These are phyloP conservation scores for Cercophora samala DNA, from an alignment of 495 filamentous ascomycete genomes.

Conservation along the genomic window DNA sequence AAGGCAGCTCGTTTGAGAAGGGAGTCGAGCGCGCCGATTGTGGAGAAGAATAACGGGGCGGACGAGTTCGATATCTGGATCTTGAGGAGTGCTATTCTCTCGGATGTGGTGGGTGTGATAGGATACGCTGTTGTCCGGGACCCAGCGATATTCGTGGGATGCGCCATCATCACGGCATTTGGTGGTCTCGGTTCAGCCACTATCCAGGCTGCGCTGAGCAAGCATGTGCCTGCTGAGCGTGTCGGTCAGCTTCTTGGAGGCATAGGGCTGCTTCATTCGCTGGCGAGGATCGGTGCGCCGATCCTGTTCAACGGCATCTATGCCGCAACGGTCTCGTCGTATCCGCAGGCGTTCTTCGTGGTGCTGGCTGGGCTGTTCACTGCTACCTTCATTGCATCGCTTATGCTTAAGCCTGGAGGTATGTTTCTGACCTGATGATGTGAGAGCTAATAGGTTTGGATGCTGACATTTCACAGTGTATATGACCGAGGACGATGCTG, in stretches of 20 bases:
- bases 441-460: not conserved
- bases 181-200: constrained; percentile 84
- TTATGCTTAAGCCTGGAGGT: constrained; percentile 72
- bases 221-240: constrained; percentile 78
- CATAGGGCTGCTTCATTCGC: constrained; percentile 76
- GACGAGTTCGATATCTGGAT: constrained; percentile 74
- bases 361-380: constrained; percentile 64
- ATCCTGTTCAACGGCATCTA: constrained; percentile 83
- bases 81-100: constrained; percentile 70
- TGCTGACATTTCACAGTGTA: constrained; percentile 26
- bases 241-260: constrained; percentile 85
- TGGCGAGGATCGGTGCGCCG: constrained; percentile 75
- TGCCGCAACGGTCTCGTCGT: constrained; percentile 70
- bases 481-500: constrained; percentile 23
- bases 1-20: constrained; percentile 33
- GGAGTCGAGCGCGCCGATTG: constrained; percentile 29
- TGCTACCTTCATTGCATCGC: constrained; percentile 60
- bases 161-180: constrained; percentile 66
- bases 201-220: constrained; percentile 76
- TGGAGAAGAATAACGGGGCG: constrained; percentile 60
- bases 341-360: constrained; percentile 79
- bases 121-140: constrained; percentile 65
- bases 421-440: constrained; percentile 32
- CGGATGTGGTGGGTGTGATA: constrained; percentile 72
- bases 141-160: constrained; percentile 56